phyloP scores from a whole-genome alignment of 2,329 filamentous ascomycete genomes.

The Diaporthe sp. region DNA sequence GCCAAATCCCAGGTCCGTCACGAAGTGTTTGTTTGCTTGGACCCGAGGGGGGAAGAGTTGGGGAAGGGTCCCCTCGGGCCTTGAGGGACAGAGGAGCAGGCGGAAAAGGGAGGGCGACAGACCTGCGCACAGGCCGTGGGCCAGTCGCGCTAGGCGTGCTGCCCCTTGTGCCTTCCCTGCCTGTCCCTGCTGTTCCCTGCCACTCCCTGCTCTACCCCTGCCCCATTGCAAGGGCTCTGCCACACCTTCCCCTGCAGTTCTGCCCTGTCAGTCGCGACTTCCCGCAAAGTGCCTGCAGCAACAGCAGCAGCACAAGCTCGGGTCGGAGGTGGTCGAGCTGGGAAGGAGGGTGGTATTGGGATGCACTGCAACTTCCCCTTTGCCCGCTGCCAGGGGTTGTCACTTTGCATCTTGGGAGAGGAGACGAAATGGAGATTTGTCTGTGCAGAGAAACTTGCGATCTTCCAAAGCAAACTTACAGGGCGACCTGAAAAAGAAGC shows the following conservation, averaged over 20 bases:
- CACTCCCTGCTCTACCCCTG: background rate
- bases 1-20: background rate
- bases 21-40: background rate
- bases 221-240: background rate
- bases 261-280: slow-evolving; percentile 28
- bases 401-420: background rate
- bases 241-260: slow-evolving; percentile 11
- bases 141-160: background rate
- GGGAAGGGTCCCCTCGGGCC: background rate
- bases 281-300: slow-evolving; percentile 33
- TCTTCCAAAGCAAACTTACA: background rate
- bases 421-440: background rate
- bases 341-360: slow-evolving; percentile 15
- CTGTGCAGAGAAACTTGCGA: background rate
- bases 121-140: background rate
- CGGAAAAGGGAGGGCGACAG: slow-evolving; percentile 13
- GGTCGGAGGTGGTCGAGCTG: background rate
- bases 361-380: slow-evolving; percentile 25
- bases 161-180: background rate
- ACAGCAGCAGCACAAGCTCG: slow-evolving; percentile 2
- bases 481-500: too few relatives aligned
- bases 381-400: slow-evolving; percentile 12
- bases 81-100: background rate
- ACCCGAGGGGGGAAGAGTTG: background rate
- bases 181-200: background rate